Base-by-base conservation (phyloP, 805 yeast species). In the Yarrowia sp. region DNA sequence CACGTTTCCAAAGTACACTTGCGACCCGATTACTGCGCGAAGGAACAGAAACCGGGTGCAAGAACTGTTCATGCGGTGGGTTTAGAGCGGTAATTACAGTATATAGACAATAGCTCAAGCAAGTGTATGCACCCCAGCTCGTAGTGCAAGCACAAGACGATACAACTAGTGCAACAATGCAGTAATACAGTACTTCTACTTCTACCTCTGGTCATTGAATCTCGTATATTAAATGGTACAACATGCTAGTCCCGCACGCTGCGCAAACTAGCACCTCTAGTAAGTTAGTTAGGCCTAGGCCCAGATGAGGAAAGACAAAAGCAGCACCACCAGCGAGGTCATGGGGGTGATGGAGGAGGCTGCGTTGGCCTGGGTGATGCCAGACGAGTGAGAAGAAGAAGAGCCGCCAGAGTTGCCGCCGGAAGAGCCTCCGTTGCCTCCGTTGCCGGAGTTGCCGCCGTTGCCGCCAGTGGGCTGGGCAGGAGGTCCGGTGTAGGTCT, bases 211-310 rank as follows among this genome's bases (percentile, higher is more conserved):
- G n/a, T n/a, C n/a, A n/a, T n/a, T n/a, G 33, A 34, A 52, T 19
- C 61, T 55, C 61, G 46, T 39, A 24, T 36, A 55, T 55, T 55
- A 55, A 55, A 55, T 55, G 61, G 40, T 55, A 55, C 61, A 55
- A 52, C 43, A 39, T 55, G 61, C 61, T 36, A 34, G 58, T 36
- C 58, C 42, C 58, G 33, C 58, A 38, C 43, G 38, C 58, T 52
- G 43, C 42, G 58, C 58, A 52, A 52, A 40, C 44, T 39, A 40
- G 46, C 46, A 40, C 61, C 61, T 55, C 39, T 36, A 47, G 52
- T 47, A 47, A 50, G 58, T 52, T 55, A 55, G 46, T 55, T 52
- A 24, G 61, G 61, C 61, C 9, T 55, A 55, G 44, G 61, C 61
- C 61, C 43, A 38, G 38, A 55, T 55, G 61, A 55, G 17, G 46